Base-by-base conservation (phyloP, 2,329 filamentous ascomycete genomes). In the Penicillium sp. region DNA sequence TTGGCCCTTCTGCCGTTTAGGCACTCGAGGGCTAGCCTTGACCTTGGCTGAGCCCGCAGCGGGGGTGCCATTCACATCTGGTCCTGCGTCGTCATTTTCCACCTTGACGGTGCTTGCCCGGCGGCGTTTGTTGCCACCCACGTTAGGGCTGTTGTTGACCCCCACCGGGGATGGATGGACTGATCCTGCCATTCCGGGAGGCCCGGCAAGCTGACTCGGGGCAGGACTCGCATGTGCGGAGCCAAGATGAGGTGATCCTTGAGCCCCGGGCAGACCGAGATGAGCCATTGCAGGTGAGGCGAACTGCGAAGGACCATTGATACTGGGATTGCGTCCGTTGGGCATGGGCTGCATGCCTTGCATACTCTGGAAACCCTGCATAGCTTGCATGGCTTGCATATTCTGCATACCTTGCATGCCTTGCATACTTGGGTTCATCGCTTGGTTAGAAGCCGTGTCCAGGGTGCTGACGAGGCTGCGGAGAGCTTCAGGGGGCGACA, bases 91-190 rank as follows among this genome's bases (percentile, higher is more conserved):
- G 38, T 82, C 79, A 31, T 67, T 72, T 56, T 82, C 80, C 43
- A 76, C 67, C 63, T 84, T 84, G 46, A 81, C 78, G 11, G 76
- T 76, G 63, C 80, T 83, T 22, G 75, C 66, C 49, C 81, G 71
- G 49, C 81, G 75, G 48, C 77, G 71, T 65, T 84, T 84, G 58
- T 75, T 75, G 39, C 69, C 56, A 27, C 56, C 76, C 35, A 81
- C 74, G 55, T 79, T 82, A 2, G 81, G 81, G 54, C 80, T 84
- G 4, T 81, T 82, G 54, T 80, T 83, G 26, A 79, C 78, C 57
- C 78, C 82, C 7, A 76, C 72, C 3, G 72, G 42, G 62, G 77
- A 63, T 74, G 69, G 66, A 52, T 74, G 78, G n/a, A 75, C 74
- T 38, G 78, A 59, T 70, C 79, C 61, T 75, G 80, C 78, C 77